Percentiles rank a stretch among this genome's conserved stretches.
phyloP scores from a whole-genome alignment of 1,284 basidiomycete genomes.

The Athelia psychrophila region DNA sequence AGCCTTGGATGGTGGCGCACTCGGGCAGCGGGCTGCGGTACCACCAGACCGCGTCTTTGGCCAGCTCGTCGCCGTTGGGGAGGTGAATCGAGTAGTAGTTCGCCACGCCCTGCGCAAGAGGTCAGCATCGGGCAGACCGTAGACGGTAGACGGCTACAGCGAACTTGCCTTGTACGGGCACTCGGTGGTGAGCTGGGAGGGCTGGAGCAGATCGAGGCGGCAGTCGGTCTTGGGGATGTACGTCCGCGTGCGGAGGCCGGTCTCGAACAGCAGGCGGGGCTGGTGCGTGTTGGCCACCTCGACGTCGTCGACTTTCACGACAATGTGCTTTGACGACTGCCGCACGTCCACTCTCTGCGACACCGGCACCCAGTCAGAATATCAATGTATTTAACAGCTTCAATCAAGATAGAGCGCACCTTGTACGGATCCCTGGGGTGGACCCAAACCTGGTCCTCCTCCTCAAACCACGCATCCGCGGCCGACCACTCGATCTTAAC shows the following conservation, averaged over 20 bases:
- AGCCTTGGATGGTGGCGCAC: conserved; percentile 48
- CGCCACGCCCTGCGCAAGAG: conserved; percentile 47
- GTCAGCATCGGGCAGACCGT: too few relatives aligned
- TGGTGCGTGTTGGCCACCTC: conserved; percentile 58
- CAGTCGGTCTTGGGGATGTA: conserved; percentile 62
- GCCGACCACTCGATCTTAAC: conserved; percentile 47
- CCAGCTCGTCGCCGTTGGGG: conserved; percentile 37
- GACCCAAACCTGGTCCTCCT: conserved; percentile 57
- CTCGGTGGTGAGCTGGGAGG: conserved; percentile 41
- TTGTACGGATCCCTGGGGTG: conserved; percentile 72
- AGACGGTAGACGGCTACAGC: too few relatives aligned
- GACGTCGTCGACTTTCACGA: conserved; percentile 56
- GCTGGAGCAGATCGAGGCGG: conserved; percentile 45
- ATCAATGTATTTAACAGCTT: too few relatives aligned
- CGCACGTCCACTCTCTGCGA: conserved; percentile 59
- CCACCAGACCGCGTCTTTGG: conserved; percentile 60
- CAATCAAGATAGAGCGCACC: too few relatives aligned
- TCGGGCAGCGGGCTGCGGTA: conserved; percentile 53
- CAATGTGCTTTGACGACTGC: conserved; percentile 56
- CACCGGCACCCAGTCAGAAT: too few relatives aligned
- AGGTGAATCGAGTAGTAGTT: conserved; percentile 54
- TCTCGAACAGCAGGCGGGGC: conserved; percentile 58
- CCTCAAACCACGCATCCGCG: conserved; percentile 66
- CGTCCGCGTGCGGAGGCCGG: conserved; percentile 49
- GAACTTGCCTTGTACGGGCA: conserved; percentile 64